Base-by-base conservation (phyloP, 1,284 basidiomycete genomes). In the Caloboletus firmus region DNA sequence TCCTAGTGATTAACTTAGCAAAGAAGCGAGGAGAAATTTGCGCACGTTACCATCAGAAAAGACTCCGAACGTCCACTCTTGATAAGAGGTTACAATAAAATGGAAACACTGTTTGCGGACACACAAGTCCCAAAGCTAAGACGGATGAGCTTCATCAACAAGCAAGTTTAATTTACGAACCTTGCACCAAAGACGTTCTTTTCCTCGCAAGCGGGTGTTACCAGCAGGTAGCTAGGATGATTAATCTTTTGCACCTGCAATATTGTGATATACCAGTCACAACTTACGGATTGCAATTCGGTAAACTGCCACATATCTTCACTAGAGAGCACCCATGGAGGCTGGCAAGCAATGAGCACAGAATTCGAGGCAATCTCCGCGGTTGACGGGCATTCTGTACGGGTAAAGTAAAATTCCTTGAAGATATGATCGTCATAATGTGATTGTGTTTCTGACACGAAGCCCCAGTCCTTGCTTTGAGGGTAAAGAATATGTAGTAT, bases 51-150 rank as follows among this genome's bases (percentile, higher is more conserved):
- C 78, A 61, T 65, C 60, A n/a, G 79, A 76, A 60, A 82, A 82
- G 7, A 71, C 71, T 4, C 80, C 80, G 47, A 81, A 81, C 0
- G 74, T 62, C 79, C 79, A 81, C 5, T 73, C 70, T 41, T 69
- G 68, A 56, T 80, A 81, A n/a, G 74, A 77, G 9, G 79, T 78
- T 20, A 81, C 54, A 8, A 79, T 72, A 51, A 81, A 81, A 59
- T 69, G 75, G 31, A 66, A 72, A 35, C 75, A 71, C 18, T 70
- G 66, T 50, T 66, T 69, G 20, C 69, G 68, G 50, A 69, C 63
- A 59, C 79, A 81, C 8, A 64, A 55, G 53, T 81, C 79, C 69
- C 74, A 80, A 20, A 81, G 61, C 78, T 81, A 52, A 36, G 45
- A 44, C 6, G 34, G 30, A 45, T 58, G 28, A 55, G 64, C 36